Conservation (phyloP, 139 green algal genomes). For the Chlorella sp. region DNA sequence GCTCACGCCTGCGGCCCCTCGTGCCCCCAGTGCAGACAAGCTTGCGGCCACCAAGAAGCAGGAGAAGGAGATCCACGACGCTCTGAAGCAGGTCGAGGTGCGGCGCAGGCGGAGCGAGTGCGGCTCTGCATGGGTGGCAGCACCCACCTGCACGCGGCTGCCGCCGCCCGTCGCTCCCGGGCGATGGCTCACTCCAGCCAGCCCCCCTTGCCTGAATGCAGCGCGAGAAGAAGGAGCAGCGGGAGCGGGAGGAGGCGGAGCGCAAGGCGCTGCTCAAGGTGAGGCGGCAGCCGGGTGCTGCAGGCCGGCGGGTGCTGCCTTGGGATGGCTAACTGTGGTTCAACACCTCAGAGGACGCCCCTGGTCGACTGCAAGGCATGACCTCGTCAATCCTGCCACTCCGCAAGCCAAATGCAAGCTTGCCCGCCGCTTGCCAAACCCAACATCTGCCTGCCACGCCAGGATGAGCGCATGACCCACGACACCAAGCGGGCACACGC, state of each 20-base stretch:
- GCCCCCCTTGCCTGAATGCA: not conserved
- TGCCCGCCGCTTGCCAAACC: no score
- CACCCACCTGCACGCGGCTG: not conserved
- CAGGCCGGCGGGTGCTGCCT: no score
- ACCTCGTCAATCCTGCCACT: no score
- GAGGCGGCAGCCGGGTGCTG: no score
- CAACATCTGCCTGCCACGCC: no score
- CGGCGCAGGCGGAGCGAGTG: not conserved
- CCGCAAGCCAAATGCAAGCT: no score
- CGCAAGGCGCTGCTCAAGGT: conserved; percentile 28
- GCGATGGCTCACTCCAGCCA: not conserved
- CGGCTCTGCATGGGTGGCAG: no score
- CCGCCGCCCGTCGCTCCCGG: not conserved
- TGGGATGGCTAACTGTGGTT: no score
- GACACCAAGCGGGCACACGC: conserved; percentile 49
- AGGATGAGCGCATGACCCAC: conserved; percentile 42
- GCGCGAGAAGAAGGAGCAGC: conserved; percentile 31
- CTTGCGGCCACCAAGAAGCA: conserved; percentile 48
- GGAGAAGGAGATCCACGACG: conserved; percentile 40
- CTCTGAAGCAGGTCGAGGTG: conserved; percentile 23
- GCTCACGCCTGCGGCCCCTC: not conserved
- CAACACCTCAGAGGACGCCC: no score
- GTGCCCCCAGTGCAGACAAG: conserved; percentile 48
- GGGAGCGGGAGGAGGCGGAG: conserved; percentile 12
- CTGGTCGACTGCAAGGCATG: no score